Percentiles rank a stretch among this genome's conserved stretches.
Conservation (phyloP, 2,329 filamentous ascomycete species). For the Colletotrichum caudatum region DNA sequence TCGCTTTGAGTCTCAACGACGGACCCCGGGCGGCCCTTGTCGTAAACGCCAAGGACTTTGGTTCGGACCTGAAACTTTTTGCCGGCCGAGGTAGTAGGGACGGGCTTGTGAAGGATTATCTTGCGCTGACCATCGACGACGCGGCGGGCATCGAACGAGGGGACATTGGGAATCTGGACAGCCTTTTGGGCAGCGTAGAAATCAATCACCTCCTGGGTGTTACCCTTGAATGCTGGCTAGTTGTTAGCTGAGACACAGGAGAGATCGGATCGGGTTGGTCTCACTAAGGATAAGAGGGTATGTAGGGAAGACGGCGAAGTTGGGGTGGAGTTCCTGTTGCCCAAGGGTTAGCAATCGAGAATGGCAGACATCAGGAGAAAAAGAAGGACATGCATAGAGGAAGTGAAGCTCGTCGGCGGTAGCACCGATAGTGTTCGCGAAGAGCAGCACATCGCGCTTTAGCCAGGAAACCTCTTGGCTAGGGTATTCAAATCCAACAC, state of each 20-base stretch:
- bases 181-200: slow-evolving; percentile 80
- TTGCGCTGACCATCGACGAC: slow-evolving; percentile 88
- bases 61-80: slow-evolving; percentile 80
- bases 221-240: slow-evolving; percentile 77
- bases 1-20: slow-evolving; percentile 84
- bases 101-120: slow-evolving; percentile 80
- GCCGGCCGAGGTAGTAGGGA: slow-evolving; percentile 79
- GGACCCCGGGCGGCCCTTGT: slow-evolving; percentile 86
- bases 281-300: slow-evolving; percentile 84
- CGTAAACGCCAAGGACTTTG: slow-evolving; percentile 87
- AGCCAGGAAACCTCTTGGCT: slow-evolving; percentile 82
- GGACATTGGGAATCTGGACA: slow-evolving; percentile 78
- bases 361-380: background rate
- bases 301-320: slow-evolving; percentile 89
- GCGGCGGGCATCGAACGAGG: slow-evolving; percentile 78
- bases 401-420: slow-evolving; percentile 92
- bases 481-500: slow-evolving; percentile 84
- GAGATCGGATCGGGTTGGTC: slow-evolving; percentile 45
- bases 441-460: slow-evolving; percentile 89
- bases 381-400: slow-evolving; percentile 76
- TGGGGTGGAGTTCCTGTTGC: slow-evolving; percentile 82
- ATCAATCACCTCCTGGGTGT: slow-evolving; percentile 81
- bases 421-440: slow-evolving; percentile 89
- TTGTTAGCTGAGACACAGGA: slow-evolving; percentile 26
- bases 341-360: slow-evolving; percentile 6